Conservation (phyloP, 176 grass and related monocot species). For the Rhynchospora pubera region DNA sequence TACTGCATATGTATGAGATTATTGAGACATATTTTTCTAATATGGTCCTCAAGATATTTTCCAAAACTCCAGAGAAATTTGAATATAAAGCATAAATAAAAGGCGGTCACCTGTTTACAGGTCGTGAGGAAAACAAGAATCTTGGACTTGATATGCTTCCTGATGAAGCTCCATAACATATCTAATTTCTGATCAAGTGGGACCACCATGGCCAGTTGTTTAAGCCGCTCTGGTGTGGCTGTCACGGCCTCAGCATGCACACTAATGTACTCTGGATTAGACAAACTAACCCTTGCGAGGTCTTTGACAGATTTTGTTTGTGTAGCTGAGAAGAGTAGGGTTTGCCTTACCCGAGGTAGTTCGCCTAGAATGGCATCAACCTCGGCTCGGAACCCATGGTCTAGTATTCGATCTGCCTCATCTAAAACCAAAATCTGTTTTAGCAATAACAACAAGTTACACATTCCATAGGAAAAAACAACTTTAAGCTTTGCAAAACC, state of each 20-base stretch:
- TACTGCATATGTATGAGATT: not conserved
- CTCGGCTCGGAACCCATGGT: conserved; percentile 51
- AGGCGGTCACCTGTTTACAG: conserved; percentile 64
- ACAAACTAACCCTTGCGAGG: conserved; percentile 83
- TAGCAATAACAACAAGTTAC: not conserved
- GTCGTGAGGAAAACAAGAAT: conserved; percentile 86
- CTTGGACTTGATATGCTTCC: conserved; percentile 67
- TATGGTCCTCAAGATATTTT: not conserved
- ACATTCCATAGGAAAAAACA: not conserved
- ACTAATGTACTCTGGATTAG: conserved; percentile 79
- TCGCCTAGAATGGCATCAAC: conserved; percentile 71
- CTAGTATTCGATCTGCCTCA: conserved; percentile 93
- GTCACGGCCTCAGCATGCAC: conserved; percentile 75
- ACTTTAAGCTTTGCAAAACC: not conserved
- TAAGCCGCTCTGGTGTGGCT: conserved; percentile 73
- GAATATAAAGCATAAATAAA: conserved; percentile 5
- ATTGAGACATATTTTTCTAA: not conserved
- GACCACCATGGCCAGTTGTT: conserved; percentile 67
- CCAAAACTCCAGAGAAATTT: not conserved
- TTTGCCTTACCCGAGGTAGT: conserved; percentile 68
- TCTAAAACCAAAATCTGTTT: conserved; percentile 89
- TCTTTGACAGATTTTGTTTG: conserved; percentile 92
- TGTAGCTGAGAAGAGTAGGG: conserved; percentile 85
- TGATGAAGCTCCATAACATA: conserved; percentile 96
- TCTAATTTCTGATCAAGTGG: conserved; percentile 86